phyloP scores from a whole-genome alignment of 192 early-diverging fungal species.

The Funneliformis geosporum region DNA sequence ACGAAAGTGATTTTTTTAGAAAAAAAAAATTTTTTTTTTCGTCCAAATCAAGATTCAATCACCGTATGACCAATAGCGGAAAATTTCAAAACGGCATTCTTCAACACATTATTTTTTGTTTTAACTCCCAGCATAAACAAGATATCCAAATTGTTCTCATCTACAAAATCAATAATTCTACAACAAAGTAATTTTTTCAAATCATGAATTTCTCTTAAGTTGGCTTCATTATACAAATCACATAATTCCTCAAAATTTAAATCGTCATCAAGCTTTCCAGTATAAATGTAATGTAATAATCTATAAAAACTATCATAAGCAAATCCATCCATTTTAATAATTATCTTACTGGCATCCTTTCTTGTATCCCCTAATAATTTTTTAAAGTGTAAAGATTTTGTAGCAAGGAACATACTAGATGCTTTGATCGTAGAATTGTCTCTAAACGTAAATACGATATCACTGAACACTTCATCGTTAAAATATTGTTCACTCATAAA shows the following conservation, averaged over 20 bases:
- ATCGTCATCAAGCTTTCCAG: neutral
- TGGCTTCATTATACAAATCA: neutral
- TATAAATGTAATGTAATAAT: neutral
- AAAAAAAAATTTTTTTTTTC: too few relatives aligned
- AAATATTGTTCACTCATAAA: neutral
- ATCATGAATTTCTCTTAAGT: neutral
- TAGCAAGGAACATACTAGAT: too few relatives aligned
- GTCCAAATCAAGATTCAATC: too few relatives aligned
- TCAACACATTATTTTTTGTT: neutral
- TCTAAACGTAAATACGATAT: too few relatives aligned
- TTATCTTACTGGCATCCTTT: neutral
- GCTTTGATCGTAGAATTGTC: too few relatives aligned
- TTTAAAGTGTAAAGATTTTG: neutral
- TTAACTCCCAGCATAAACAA: neutral
- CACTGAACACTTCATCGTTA: neutral
- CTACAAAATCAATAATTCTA: neutral
- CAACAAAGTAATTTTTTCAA: neutral
- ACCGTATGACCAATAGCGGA: too few relatives aligned
- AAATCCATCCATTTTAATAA: neutral
- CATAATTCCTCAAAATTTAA: neutral
- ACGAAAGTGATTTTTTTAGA: too few relatives aligned
- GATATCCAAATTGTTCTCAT: neutral
- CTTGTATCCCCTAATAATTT: neutral
- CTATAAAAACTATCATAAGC: neutral
- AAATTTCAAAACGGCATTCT: neutral